Conservation (phyloP, 2,329 filamentous ascomycete species). For the Fusarium sp. region DNA sequence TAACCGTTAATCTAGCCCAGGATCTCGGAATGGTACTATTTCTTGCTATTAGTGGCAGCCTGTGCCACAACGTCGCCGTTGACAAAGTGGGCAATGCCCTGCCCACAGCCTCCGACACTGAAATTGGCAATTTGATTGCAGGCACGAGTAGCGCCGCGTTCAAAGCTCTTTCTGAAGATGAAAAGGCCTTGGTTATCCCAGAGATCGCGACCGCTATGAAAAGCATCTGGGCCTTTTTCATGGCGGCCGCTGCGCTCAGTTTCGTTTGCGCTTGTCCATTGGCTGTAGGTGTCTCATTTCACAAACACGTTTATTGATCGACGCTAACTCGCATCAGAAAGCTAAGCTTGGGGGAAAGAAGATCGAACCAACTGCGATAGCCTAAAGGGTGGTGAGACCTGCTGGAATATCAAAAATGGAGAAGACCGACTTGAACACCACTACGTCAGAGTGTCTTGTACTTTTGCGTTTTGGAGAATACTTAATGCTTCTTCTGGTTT, state of each 20-base stretch:
- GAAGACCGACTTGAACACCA: background rate
- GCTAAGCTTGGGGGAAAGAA: background rate
- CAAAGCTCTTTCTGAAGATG: background rate
- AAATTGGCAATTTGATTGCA: background rate
- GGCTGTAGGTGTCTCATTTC: background rate
- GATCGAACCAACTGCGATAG: background rate
- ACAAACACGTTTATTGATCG: rapidly evolving
- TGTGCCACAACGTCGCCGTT: background rate
- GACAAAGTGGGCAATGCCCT: background rate
- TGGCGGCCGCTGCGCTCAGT: background rate
- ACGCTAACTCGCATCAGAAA: rapidly evolving
- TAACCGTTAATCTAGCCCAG: background rate
- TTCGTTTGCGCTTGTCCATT: background rate
- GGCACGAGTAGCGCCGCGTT: background rate
- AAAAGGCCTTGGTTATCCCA: background rate
- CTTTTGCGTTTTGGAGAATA: background rate
- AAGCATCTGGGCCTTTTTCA: background rate
- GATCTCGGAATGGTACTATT: conserved; percentile 2
- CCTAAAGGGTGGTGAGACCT: background rate
- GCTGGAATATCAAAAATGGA: background rate
- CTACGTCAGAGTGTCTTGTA: background rate
- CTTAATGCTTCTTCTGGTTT: background rate
- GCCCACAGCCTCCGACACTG: background rate
- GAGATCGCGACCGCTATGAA: background rate
- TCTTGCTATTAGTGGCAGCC: background rate